These are phyloP conservation scores for Abrus precatorius DNA, from an alignment of 306 rosid genomes.

Conservation along the genomic window DNA sequence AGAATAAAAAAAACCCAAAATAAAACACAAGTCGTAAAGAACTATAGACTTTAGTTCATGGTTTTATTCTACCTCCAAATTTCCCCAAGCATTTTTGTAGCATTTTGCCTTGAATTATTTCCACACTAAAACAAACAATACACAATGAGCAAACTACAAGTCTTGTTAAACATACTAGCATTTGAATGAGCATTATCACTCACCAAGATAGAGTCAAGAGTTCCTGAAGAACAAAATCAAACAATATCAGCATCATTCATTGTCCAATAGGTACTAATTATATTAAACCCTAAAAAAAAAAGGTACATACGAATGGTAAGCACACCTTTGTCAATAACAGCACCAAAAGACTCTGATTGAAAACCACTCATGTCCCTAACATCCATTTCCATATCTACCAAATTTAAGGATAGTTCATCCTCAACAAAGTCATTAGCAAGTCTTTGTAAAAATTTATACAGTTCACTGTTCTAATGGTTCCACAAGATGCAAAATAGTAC, in stretches of 20 bases:
- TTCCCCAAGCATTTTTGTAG: conserved; percentile 83
- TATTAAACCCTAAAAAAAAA: not conserved
- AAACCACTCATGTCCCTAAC: conserved; percentile 79
- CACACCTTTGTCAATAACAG: conserved; percentile 84
- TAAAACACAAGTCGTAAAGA: conserved; percentile 36
- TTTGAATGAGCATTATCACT: conserved; percentile 51
- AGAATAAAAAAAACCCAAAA: conserved; percentile 61
- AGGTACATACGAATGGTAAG: not conserved
- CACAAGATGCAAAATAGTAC: not conserved
- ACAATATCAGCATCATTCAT: conserved; percentile 36
- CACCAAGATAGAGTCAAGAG: conserved; percentile 92
- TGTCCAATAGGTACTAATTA: not conserved
- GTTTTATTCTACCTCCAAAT: conserved; percentile 81
- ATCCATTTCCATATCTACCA: conserved; percentile 83
- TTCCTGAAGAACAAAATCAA: conserved; percentile 65
- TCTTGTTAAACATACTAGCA: conserved; percentile 22
- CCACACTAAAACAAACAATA: conserved; percentile 74
- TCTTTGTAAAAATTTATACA: not conserved
- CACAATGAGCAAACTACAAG: conserved; percentile 31
- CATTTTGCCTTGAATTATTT: conserved; percentile 69
- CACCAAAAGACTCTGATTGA: conserved; percentile 67
- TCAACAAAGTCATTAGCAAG: conserved; percentile 29
- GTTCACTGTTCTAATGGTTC: not conserved
- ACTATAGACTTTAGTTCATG: conserved; percentile 41
- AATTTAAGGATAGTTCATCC: conserved; percentile 44